Evolutionary conservation across 169 alveolate species (phyloP).

Genomic region (Cyclospora cayetanensis): DNA sequence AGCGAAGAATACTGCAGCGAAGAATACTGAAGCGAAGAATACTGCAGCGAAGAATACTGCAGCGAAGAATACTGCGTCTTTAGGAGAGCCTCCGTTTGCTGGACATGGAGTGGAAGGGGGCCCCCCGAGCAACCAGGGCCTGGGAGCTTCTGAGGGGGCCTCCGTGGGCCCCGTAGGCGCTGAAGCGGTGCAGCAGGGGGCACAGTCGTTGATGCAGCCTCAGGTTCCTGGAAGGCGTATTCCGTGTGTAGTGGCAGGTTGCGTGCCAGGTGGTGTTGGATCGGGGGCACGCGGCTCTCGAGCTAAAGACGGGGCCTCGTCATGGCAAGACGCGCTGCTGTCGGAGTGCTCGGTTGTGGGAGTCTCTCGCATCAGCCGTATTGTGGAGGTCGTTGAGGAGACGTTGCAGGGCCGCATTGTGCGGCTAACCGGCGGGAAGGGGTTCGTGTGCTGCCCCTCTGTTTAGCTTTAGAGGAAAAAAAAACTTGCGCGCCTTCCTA

Average conservation of each 20-base stretch:
- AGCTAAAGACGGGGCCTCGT: not conserved
- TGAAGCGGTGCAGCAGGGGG: slow-evolving; percentile 9
- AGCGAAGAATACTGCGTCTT: not conserved
- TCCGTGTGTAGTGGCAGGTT: slow-evolving; percentile 70
- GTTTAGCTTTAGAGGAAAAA: no score
- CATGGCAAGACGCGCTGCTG: slow-evolving; percentile 64
- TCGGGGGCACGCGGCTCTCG: not conserved
- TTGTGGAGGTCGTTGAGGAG: slow-evolving; percentile 97
- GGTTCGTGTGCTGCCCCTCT: not conserved
- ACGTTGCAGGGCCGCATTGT: slow-evolving; percentile 94
- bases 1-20: slow-evolving; percentile 88
- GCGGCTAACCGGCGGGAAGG: slow-evolving; percentile 80
- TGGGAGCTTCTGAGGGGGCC: not conserved
- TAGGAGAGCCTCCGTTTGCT: slow-evolving; percentile 2
- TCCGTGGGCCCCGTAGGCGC: not conserved
- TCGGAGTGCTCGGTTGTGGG: slow-evolving; percentile 79
- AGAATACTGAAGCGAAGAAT: slow-evolving; percentile 69
- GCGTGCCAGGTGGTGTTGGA: slow-evolving; percentile 33
- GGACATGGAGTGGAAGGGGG: no score
- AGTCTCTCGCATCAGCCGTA: slow-evolving; percentile 81
- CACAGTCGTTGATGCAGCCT: not conserved
- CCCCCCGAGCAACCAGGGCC: not conserved
- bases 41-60: no score
- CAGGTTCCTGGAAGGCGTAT: slow-evolving; percentile 20
- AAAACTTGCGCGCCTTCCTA: no score